Conservation (phyloP, 139 green algal genomes). For the Chlorella sp. region DNA sequence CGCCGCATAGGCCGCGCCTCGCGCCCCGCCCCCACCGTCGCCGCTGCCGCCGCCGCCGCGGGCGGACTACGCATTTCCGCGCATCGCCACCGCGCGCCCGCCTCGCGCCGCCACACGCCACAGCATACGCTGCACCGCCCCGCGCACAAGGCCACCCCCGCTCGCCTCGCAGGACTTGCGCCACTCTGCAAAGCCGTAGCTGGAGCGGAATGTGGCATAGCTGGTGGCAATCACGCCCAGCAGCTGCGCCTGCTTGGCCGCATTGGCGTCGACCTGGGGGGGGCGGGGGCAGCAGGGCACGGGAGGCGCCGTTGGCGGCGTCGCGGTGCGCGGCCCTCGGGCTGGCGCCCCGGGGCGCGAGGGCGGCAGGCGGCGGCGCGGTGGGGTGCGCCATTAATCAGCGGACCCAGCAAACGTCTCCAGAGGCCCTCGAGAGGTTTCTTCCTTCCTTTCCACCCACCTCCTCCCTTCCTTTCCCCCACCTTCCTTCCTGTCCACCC, state of each 20-base stretch:
- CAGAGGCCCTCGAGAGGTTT: neutral
- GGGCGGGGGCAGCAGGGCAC: neutral
- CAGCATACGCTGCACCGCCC: neutral
- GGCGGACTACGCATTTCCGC: too few relatives aligned
- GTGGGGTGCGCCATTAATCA: neutral
- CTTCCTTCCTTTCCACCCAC: neutral
- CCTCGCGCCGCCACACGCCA: neutral
- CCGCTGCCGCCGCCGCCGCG: too few relatives aligned
- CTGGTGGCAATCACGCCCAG: conserved; percentile 52
- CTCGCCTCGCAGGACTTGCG: conserved; percentile 60
- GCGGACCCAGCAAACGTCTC: neutral
- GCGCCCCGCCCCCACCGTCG: too few relatives aligned
- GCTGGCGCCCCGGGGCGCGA: too few relatives aligned
- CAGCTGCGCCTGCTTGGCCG: conserved; percentile 58
- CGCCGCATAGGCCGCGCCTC: too few relatives aligned
- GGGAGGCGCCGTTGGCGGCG: too few relatives aligned
- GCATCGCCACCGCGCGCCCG: neutral
- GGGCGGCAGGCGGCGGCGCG: too few relatives aligned
- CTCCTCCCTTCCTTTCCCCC: too few relatives aligned
- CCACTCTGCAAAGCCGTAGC: conserved; percentile 64
- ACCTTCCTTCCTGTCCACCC: too few relatives aligned
- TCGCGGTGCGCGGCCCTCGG: too few relatives aligned
- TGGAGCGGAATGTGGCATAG: conserved; percentile 39
- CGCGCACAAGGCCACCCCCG: too few relatives aligned
- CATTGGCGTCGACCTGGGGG: conserved; percentile 61